These are phyloP conservation scores for Cotoneaster glaucophyllus DNA, from an alignment of 306 rosid species.

Conservation along the genomic window DNA sequence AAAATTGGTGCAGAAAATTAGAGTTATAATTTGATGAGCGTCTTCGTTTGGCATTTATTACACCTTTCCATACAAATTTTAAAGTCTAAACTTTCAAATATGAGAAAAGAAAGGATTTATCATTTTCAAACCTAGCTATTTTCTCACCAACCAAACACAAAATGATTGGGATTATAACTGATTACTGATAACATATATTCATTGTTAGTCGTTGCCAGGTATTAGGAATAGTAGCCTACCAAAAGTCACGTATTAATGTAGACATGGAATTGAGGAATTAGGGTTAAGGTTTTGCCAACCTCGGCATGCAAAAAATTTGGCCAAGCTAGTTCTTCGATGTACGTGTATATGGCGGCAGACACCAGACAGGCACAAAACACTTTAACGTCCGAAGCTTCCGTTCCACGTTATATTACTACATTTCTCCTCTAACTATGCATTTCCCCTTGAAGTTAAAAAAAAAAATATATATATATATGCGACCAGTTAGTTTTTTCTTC, in stretches of 20 bases:
- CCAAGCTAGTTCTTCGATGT: not conserved
- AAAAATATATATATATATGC: too few species aligned
- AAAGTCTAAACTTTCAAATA: too few species aligned
- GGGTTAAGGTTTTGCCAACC: not conserved
- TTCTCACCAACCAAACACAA: too few species aligned
- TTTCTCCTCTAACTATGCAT: not conserved
- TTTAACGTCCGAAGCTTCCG: conserved; percentile 11
- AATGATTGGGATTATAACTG: too few species aligned
- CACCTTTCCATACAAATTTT: too few species aligned
- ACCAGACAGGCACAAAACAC: conserved; percentile 16
- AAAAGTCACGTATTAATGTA: not conserved
- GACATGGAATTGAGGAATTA: not conserved
- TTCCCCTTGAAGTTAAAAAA: not conserved
- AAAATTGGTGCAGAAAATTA: too few species aligned
- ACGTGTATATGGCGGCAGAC: conserved; percentile 7
- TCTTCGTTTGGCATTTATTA: too few species aligned
- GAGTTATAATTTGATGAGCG: too few species aligned
- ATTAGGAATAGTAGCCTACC: not conserved
- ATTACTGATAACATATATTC: too few species aligned
- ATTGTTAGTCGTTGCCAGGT: too few species aligned
- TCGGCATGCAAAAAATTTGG: not conserved
- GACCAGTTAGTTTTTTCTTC: not conserved
- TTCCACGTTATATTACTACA: not conserved
- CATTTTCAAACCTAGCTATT: too few species aligned
- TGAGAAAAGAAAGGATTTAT: too few species aligned